Evolutionary conservation across 768 basidiomycete species (phyloP), one percentile per base, ranked within the genome.

Genomic region (Auriculariales sp.): DNA sequence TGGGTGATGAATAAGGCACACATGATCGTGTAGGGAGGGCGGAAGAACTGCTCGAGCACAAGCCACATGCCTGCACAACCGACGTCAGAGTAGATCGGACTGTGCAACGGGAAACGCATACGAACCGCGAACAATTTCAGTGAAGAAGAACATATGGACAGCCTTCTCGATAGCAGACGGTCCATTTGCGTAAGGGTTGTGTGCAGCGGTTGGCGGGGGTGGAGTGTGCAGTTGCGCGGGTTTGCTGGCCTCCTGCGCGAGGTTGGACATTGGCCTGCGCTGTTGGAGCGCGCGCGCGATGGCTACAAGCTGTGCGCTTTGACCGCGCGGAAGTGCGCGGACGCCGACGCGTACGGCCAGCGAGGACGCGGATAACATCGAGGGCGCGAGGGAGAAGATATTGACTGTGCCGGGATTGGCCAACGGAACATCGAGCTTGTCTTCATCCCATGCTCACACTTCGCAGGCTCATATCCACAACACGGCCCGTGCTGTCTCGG

Each of bases 121-220:
- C 79, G 51, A 58, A 91, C 94, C 94, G 75, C 94, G 73, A 61
- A 94, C 68, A 58, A 99, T 95, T 68, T 99, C 95, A 52, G 94
- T 97, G 64, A 99, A 91, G 78, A 99, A 98, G 76, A 98, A 98
- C 46, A 95, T 62, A 64, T 92, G 84, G 35, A 88, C 83, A 45
- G 93, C 93, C 66, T 98, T 98, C 73, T 97, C 91, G 46, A 99
- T 72, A 39, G 95, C 92, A 63, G 82, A 83, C 12, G 85, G 88
- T 0, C 91, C 92, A 49, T 69, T 72, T 60, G 75, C 74, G 71
- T 87, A 91, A 35, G 79, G 76, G 58, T 88, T 71, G 3, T 59
- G 56, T 77, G 24, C 19, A 45, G n/a, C n/a, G n/a, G n/a, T 15
- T 44, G 22, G 14, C 19, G 39, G 27, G 22, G 39, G 12, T 15